A percentile compares a stretch with the other conserved stretches of the same genome.
phyloP scores from a whole-genome alignment of 176 grass and related monocot species.

The Ampelocalamus luodianensis region DNA sequence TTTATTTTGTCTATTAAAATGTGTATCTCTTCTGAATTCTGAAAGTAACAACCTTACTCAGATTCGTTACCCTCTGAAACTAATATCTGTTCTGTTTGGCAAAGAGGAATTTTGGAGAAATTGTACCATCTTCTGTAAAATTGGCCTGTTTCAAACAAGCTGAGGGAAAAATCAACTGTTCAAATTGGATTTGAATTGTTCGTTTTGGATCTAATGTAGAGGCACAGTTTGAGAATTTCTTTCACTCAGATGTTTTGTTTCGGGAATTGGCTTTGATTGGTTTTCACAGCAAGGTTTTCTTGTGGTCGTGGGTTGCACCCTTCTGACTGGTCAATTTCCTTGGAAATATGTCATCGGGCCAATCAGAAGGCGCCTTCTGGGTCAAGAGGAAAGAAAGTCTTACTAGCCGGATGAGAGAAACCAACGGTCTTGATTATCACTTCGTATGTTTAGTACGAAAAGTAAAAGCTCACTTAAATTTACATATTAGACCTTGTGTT shows the following conservation, averaged over 20 bases:
- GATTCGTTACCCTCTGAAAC: neutral
- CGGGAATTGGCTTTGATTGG: neutral
- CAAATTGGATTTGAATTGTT: neutral
- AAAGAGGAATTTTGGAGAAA: neutral
- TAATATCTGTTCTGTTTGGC: neutral
- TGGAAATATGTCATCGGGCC: constrained; percentile 42
- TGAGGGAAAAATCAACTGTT: neutral
- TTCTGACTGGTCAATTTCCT: constrained; percentile 36
- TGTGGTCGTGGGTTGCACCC: neutral
- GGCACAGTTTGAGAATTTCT: neutral
- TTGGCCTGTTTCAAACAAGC: neutral
- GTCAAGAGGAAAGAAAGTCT: neutral
- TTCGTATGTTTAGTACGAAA: neutral
- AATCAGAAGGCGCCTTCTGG: constrained; percentile 23
- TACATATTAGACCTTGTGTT: neutral
- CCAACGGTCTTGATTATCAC: constrained; percentile 2
- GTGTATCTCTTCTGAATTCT: neutral
- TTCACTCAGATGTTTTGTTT: neutral
- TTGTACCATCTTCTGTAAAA: neutral
- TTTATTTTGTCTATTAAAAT: constrained; percentile 1
- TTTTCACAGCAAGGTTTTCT: neutral
- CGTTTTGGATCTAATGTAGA: neutral
- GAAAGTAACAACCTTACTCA: neutral
- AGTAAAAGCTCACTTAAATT: neutral
- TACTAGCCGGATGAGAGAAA: neutral